Conservation (phyloP, 2,329 filamentous ascomycete genomes). For the Penicillium sp. region DNA sequence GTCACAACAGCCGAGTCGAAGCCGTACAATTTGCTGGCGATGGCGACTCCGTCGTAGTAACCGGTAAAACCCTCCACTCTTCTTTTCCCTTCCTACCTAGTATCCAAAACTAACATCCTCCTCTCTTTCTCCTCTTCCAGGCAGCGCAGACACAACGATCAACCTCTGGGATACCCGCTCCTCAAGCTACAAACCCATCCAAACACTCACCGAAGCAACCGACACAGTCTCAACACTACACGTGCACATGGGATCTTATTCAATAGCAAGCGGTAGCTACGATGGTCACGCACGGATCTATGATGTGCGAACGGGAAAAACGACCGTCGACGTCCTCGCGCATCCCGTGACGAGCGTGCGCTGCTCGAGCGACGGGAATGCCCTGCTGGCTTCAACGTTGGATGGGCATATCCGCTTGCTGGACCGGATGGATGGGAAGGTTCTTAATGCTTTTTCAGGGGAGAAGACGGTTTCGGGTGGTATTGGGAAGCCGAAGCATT, state of each 20-base stretch:
- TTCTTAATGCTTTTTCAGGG: slow-evolving; percentile 69
- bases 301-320: slow-evolving; percentile 73
- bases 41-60: slow-evolving; percentile 70
- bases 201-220: slow-evolving; percentile 42
- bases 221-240: slow-evolving; percentile 45
- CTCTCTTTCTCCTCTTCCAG: slow-evolving; percentile 21
- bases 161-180: slow-evolving; percentile 46
- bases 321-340: slow-evolving; percentile 67
- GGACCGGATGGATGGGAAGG: slow-evolving; percentile 71
- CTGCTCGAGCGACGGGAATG: slow-evolving; percentile 70
- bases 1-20: slow-evolving; percentile 74
- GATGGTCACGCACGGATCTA: slow-evolving; percentile 81
- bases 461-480: slow-evolving; percentile 40
- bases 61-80: slow-evolving; percentile 40
- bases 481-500: slow-evolving; percentile 25
- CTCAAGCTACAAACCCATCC: slow-evolving; percentile 44
- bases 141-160: slow-evolving; percentile 46
- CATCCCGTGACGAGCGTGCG: slow-evolving; percentile 72
- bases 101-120: neutral
- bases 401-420: slow-evolving; percentile 78
- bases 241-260: slow-evolving; percentile 41
- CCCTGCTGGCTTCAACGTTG: slow-evolving; percentile 70
- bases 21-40: slow-evolving; percentile 75
- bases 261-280: slow-evolving; percentile 73
- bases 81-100: neutral